Percentiles rank a stretch among this genome's conserved stretches.
These are phyloP conservation scores for Exophiala calicioides DNA, from an alignment of 2,329 filamentous ascomycete genomes.

Conservation along the genomic window DNA sequence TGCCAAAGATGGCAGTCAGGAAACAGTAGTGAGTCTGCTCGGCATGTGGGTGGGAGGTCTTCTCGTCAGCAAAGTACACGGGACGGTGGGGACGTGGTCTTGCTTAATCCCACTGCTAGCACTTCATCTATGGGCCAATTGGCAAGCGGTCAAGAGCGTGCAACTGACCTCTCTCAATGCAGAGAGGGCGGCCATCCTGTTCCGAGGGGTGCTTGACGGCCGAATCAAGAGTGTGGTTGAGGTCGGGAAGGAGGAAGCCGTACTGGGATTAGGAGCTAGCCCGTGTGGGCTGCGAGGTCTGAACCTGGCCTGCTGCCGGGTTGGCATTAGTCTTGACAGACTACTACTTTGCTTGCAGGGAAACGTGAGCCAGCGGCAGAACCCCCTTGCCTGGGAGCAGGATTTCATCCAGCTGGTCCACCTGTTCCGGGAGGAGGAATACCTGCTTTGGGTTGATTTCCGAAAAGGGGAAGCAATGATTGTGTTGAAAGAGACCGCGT, in stretches of 20 bases:
- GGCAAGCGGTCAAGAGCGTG: conserved; percentile 79
- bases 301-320: neutral
- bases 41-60: conserved; percentile 83
- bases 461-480: conserved; percentile 53
- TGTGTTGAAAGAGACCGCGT: conserved; percentile 62
- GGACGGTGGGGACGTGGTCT: conserved; percentile 70
- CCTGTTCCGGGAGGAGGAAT: conserved; percentile 55
- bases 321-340: conserved; percentile 18
- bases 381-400: no score
- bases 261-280: conserved; percentile 7
- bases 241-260: conserved; percentile 19
- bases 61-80: conserved; percentile 74
- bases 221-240: conserved; percentile 24
- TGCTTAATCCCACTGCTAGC: conserved; percentile 71
- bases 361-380: neutral
- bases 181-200: conserved; percentile 79
- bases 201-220: conserved; percentile 41
- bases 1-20: conserved; percentile 92
- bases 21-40: conserved; percentile 85
- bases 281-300: neutral
- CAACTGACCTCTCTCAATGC: conserved; percentile 82
- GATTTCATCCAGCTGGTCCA: conserved; percentile 34
- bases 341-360: conserved; percentile 15
- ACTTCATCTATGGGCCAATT: conserved; percentile 81
- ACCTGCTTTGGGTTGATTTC: conserved; percentile 62